A percentile compares a stretch with the other conserved stretches of the same genome.
phyloP scores from a whole-genome alignment of 2,329 filamentous ascomycete genomes.

The Fusarium anthophilum region DNA sequence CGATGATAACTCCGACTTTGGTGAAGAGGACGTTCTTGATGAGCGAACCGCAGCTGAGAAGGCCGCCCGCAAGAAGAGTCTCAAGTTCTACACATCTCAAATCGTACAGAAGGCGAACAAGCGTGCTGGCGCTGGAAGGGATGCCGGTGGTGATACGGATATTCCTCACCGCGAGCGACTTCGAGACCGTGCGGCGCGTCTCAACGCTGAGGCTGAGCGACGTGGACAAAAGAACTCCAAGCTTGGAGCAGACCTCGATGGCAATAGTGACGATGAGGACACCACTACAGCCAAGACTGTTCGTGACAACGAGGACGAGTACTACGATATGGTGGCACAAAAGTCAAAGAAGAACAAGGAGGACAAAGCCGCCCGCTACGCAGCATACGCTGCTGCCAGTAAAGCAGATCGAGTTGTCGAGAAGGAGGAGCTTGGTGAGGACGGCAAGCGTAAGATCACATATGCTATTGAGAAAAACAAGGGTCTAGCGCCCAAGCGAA shows the following conservation, averaged over 20 bases:
- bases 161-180: constrained; percentile 90
- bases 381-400: constrained; percentile 67
- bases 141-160: constrained; percentile 82
- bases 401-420: constrained; percentile 72
- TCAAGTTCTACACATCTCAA: constrained; percentile 98
- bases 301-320: constrained; percentile 74
- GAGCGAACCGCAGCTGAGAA: constrained; percentile 86
- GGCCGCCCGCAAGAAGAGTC: constrained; percentile 85
- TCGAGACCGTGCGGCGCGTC: constrained; percentile 82
- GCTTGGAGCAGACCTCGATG: constrained; percentile 72
- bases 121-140: constrained; percentile 75
- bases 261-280: constrained; percentile 75
- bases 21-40: constrained; percentile 85
- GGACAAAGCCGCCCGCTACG: constrained; percentile 71
- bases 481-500: constrained; percentile 86
- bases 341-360: constrained; percentile 75
- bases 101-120: constrained; percentile 95
- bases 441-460: constrained; percentile 91
- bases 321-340: constrained; percentile 89
- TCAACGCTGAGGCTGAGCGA: constrained; percentile 88
- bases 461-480: constrained; percentile 99
- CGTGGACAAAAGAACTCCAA: constrained; percentile 75
- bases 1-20: constrained; percentile 86
- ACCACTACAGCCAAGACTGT: constrained; percentile 60
- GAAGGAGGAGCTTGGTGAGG: constrained; percentile 75